Percentiles rank a stretch among this genome's conserved stretches.
Conservation (phyloP, 2,329 filamentous ascomycete genomes). For the Ophiostoma ulmi region DNA sequence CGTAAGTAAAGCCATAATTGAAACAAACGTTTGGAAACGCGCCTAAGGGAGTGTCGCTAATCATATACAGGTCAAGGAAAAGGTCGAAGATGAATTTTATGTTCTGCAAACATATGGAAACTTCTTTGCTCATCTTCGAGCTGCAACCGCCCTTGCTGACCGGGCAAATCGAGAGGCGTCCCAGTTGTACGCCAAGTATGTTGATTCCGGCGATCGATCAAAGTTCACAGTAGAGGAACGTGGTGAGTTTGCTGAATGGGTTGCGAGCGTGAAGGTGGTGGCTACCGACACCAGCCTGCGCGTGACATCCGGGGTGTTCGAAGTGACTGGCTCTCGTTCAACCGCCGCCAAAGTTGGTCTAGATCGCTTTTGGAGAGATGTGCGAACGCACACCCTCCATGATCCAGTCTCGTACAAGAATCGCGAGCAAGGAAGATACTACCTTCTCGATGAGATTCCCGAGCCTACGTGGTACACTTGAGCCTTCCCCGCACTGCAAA, state of each 20-base stretch:
- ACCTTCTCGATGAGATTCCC: conserved; percentile 36
- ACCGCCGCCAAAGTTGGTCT: conserved; percentile 55
- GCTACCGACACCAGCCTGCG: conserved; percentile 55
- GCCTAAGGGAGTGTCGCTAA: neutral
- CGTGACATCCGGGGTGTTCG: conserved; percentile 58
- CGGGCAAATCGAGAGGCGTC: conserved; percentile 48
- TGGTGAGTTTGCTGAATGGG: conserved; percentile 57
- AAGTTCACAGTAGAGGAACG: conserved; percentile 48
- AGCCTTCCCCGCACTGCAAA: neutral
- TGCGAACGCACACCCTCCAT: conserved; percentile 61
- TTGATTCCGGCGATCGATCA: conserved; percentile 34
- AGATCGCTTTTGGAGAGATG: conserved; percentile 61
- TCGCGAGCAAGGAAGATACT: conserved; percentile 45
- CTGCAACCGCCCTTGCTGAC: conserved; percentile 55
- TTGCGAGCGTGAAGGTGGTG: conserved; percentile 59
- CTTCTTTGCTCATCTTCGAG: conserved; percentile 57
- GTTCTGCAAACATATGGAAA: conserved; percentile 61
- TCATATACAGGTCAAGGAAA: conserved; percentile 42
- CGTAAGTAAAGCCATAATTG: conserved; percentile 32
- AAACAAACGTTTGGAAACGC: too few relatives aligned
- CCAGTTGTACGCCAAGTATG: conserved; percentile 42
- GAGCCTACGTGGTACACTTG: conserved; percentile 57
- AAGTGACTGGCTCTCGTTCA: conserved; percentile 56
- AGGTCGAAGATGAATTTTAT: conserved; percentile 59
- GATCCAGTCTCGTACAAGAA: conserved; percentile 66